phyloP scores from a whole-genome alignment of 1,284 basidiomycete species.

The Pseudozyma flocculosa region DNA sequence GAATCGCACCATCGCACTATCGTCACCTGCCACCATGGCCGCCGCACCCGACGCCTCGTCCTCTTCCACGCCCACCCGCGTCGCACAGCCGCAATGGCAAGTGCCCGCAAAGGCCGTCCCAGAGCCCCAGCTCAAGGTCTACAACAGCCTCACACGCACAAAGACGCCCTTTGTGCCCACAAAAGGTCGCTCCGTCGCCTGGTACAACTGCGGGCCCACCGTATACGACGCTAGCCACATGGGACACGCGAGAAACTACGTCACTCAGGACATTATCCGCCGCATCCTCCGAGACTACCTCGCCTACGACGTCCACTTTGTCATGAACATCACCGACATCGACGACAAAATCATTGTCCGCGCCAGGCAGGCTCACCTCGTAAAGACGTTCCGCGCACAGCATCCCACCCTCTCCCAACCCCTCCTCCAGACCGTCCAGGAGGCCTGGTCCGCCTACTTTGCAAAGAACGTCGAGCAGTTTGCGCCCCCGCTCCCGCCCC shows the following conservation, averaged over 20 bases:
- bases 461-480: constrained; percentile 43
- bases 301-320: constrained; percentile 95
- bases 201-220: constrained; percentile 98
- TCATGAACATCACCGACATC: constrained; percentile 99
- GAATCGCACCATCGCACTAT: no score
- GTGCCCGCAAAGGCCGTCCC: constrained; percentile 21
- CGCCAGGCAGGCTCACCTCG: constrained; percentile 61
- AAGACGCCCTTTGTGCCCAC: constrained; percentile 77
- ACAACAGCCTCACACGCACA: constrained; percentile 88
- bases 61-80: constrained; percentile 2
- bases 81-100: constrained; percentile 30
- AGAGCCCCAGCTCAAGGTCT: constrained; percentile 70
- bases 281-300: constrained; percentile 94
- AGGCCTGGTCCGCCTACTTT: constrained; percentile 50
- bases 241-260: constrained; percentile 98
- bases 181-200: constrained; percentile 83
- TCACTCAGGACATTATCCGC: constrained; percentile 92
- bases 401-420: constrained; percentile 35
- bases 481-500: constrained; percentile 48
- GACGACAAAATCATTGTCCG: constrained; percentile 84
- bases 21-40: no score
- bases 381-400: constrained; percentile 60
- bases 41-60: no score
- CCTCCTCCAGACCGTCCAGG: constrained; percentile 40
- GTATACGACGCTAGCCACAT: constrained; percentile 98